Evolutionary conservation across 148 eudicot species (phyloP).

Genomic region (Amaranthus palmeri): DNA sequence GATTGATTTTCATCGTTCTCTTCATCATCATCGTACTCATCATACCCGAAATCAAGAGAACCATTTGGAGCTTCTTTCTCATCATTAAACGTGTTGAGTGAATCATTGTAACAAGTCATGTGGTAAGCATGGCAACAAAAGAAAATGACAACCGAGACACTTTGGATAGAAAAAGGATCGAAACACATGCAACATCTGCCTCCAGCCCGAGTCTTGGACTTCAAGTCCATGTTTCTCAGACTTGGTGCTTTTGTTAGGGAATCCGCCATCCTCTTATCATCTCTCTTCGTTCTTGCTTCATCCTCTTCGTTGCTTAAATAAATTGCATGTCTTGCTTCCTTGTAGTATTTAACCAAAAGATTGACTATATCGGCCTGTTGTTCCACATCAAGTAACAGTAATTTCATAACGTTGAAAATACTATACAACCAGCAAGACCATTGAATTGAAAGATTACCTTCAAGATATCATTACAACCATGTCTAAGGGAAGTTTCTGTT

Average conservation of each 20-base stretch:
- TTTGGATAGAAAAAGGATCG: conserved; percentile 78
- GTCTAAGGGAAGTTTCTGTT: conserved; percentile 96
- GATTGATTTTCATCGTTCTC: conserved; percentile 34
- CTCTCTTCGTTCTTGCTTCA: conserved; percentile 60
- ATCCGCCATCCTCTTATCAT: conserved; percentile 36
- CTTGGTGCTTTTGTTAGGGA: conserved; percentile 39
- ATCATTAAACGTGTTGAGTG: conserved; percentile 41
- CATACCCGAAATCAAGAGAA: conserved; percentile 29
- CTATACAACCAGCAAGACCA: conserved; percentile 11
- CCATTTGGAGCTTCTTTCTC: conserved; percentile 37
- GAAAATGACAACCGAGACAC: conserved; percentile 65
- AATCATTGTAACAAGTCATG: conserved; percentile 71
- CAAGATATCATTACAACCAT: conserved; percentile 87
- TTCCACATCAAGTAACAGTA: background rate
- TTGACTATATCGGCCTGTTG: conserved; percentile 84
- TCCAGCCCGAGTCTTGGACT: conserved; percentile 73
- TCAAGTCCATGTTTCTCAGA: conserved; percentile 56
- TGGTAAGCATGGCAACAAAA: conserved; percentile 94
- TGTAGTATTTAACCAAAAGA: conserved; percentile 74
- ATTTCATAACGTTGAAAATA: background rate
- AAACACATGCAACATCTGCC: conserved; percentile 93
- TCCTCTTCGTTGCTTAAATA: conserved; percentile 70
- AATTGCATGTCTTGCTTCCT: conserved; percentile 85
- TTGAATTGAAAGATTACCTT: conserved; percentile 44
- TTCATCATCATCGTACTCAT: conserved; percentile 45